Evolutionary conservation across 352 stramenopile genomes (phyloP), one percentile per base, ranked within the genome.

Genomic region (Globisporangium irregulare): DNA sequence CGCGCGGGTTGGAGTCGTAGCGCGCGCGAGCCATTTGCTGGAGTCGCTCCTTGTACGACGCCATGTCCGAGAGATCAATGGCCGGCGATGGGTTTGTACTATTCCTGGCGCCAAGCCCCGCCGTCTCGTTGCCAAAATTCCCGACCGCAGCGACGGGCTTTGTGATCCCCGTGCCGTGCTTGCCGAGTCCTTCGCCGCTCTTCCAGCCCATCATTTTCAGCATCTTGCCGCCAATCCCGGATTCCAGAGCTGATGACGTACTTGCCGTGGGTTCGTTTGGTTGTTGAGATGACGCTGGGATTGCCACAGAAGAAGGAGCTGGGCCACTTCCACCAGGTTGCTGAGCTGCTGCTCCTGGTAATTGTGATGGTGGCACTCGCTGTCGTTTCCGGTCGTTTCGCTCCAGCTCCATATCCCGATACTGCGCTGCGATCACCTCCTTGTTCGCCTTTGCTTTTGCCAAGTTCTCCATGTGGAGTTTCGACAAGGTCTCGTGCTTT

Each of bases 161-260:
- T 0, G 86, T 95, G 69, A 93, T 93, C 4, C 88, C 88, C 1
- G 84, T 93, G 38, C 85, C 84, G 22, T 90, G 76, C 67, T 94
- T 95, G 46, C 88, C 88, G 1, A 95, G 78, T 8, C 88, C 88
- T 68, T 94, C 76, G 8, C 88, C 88, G 18, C 82, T 87, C 59
- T 94, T 94, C 88, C 88, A 95, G 4, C 86, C 88, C 88, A 94
- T 95, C 77, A 93, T 87, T 63, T 93, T 92, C 25, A 95, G 78
- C 85, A 95, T 90, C 66, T 93, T 94, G 9, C 83, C 88, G 10
- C 88, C 88, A 51, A 95, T 90, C 1, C 86, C 84, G 3, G 78
- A 69, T 62, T 92, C 82, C 1, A 94, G 67, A 3, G 74, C 69
- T 1, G 53, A 41, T 8, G 67, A 53, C 8, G 67, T 20, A 24